These are phyloP conservation scores for Mycena amicta DNA, from an alignment of 768 basidiomycete species.

Conservation along the genomic window DNA sequence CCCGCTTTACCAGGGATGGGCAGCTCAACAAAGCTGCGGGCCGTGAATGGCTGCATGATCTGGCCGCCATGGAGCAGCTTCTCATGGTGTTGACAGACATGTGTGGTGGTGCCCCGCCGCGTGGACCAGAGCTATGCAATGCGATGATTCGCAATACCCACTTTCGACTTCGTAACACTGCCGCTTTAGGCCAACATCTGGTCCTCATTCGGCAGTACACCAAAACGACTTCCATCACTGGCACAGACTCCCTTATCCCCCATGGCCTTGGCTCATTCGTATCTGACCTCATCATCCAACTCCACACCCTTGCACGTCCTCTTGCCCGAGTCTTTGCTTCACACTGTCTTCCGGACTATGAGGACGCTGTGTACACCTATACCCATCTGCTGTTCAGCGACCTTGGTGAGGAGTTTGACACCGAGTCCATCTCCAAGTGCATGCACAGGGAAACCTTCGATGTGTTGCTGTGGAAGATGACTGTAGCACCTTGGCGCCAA, in stretches of 20 bases:
- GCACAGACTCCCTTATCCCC: not conserved
- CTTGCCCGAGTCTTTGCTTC: not conserved
- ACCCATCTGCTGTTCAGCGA: not conserved
- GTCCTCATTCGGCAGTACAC: not conserved
- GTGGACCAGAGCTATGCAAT: slow-evolving; percentile 6
- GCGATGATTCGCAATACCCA: slow-evolving; percentile 31
- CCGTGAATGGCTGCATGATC: slow-evolving; percentile 13
- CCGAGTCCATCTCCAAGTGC: not conserved
- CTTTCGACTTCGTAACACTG: slow-evolving; percentile 8
- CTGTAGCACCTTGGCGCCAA: slow-evolving; percentile 9
- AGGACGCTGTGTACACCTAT: not conserved
- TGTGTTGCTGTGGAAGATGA: not conserved
- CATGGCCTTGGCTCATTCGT: not conserved
- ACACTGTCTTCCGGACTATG: not conserved
- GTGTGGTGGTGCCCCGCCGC: slow-evolving; percentile 13
- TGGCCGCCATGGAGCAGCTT: not conserved
- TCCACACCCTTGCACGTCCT: not conserved
- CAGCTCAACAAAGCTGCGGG: not conserved
- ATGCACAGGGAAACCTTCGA: not conserved
- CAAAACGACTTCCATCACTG: not conserved
- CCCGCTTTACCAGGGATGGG: slow-evolving; percentile 6
- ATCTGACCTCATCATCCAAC: not conserved
- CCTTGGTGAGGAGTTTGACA: not conserved
- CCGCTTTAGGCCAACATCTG: not conserved
- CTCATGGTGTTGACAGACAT: slow-evolving; percentile 26